These are phyloP conservation scores for Orbilia blumenaviensis DNA, from an alignment of 2,329 filamentous ascomycete species.

Conservation along the genomic window DNA sequence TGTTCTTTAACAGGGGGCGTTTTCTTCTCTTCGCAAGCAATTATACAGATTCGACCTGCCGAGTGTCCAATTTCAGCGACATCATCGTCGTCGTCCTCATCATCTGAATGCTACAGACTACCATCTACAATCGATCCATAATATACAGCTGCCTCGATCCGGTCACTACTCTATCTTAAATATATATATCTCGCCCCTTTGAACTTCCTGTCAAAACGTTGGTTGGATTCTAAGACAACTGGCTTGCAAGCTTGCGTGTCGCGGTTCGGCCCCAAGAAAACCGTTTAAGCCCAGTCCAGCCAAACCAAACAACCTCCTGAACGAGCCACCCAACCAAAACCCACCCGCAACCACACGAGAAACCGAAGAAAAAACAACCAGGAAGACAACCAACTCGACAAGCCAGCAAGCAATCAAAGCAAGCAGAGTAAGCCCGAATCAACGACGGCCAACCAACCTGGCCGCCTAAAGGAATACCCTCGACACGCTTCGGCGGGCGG, in stretches of 20 bases:
- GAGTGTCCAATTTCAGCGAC: too few relatives aligned
- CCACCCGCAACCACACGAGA: not conserved
- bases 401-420: not conserved
- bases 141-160: not conserved
- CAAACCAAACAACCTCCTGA: conserved; percentile 18
- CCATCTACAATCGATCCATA: too few relatives aligned
- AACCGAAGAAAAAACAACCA: not conserved
- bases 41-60: not conserved
- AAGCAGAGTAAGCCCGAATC: not conserved
- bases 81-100: too few relatives aligned
- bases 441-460: not conserved
- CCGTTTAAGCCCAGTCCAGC: not conserved
- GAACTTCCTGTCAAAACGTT: too few relatives aligned
- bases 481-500: conserved; percentile 28
- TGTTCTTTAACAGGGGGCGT: not conserved
- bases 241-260: conserved; percentile 17
- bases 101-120: too few relatives aligned
- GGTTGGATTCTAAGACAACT: not conserved
- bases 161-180: too few relatives aligned
- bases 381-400: not conserved
- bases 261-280: conserved; percentile 11
- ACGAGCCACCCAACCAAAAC: not conserved
- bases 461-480: conserved; percentile 16
- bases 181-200: too few relatives aligned
- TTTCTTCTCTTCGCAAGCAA: not conserved